Conservation (phyloP, 352 stramenopile genomes). For the Phytopythium litorale region DNA sequence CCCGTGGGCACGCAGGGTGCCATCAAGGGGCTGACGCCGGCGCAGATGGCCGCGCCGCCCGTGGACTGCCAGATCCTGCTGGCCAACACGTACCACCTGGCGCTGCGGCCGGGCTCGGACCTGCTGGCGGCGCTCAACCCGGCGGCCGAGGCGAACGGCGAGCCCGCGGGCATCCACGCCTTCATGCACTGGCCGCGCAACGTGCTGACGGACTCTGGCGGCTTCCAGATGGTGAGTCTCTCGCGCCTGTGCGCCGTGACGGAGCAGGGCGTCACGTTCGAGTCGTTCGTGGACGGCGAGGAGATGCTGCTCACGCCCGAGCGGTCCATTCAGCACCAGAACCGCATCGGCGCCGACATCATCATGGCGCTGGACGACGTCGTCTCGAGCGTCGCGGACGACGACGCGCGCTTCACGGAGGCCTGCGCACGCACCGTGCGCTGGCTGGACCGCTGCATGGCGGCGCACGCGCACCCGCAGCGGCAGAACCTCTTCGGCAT, state of each 20-base stretch:
- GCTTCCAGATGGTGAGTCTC: slow-evolving; percentile 98
- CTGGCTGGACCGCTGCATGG: slow-evolving; percentile 95
- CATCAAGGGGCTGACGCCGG: slow-evolving; percentile 91
- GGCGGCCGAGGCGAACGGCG: slow-evolving; percentile 73
- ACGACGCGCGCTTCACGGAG: slow-evolving; percentile 89
- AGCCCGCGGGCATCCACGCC: slow-evolving; percentile 91
- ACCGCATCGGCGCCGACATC: slow-evolving; percentile 96
- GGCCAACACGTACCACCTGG: slow-evolving; percentile 98
- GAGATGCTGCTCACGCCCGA: slow-evolving; percentile 95
- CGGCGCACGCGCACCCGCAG: slow-evolving; percentile 79
- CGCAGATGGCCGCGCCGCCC: slow-evolving; percentile 64
- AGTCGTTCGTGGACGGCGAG: slow-evolving; percentile 88
- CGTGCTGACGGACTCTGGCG: slow-evolving; percentile 96
- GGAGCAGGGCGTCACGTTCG: slow-evolving; percentile 63
- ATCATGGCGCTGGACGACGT: slow-evolving; percentile 99
- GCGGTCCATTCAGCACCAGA: slow-evolving; percentile 90
- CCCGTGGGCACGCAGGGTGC: slow-evolving; percentile 96
- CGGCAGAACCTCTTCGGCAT: slow-evolving; percentile 97
- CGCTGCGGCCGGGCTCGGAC: slow-evolving; percentile 90
- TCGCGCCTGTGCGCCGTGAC: slow-evolving; percentile 94
- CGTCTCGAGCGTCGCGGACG: slow-evolving; percentile 85
- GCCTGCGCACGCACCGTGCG: slow-evolving; percentile 91
- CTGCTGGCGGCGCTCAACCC: slow-evolving; percentile 53
- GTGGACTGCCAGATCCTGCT: slow-evolving; percentile 92
- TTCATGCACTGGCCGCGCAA: slow-evolving; percentile 95